phyloP scores from a whole-genome alignment of 2,329 filamentous ascomycete species.

The Penicillium occitanis region DNA sequence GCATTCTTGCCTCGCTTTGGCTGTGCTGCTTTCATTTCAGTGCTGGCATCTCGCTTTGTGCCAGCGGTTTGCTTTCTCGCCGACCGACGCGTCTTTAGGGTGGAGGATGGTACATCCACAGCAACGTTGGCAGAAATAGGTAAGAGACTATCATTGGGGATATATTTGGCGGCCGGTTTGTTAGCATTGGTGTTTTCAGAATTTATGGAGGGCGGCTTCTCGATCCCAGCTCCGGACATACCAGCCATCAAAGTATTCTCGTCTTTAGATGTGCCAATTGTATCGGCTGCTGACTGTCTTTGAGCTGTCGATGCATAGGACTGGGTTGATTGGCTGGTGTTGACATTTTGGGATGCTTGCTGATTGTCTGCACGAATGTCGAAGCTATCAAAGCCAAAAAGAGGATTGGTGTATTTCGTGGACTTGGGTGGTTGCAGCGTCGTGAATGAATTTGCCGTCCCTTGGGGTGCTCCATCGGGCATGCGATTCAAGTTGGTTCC shows the following conservation, averaged over 20 bases:
- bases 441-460: neutral
- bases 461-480: neutral
- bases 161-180: neutral
- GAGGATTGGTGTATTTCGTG: neutral
- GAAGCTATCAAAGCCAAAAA: neutral
- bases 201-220: neutral
- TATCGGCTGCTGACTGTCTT: neutral
- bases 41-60: slow-evolving; percentile 9
- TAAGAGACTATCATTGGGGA: neutral
- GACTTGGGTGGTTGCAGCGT: neutral
- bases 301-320: neutral
- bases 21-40: neutral
- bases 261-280: neutral
- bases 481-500: neutral
- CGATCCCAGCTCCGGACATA: neutral
- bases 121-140: neutral
- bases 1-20: neutral
- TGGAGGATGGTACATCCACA: neutral
- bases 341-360: neutral
- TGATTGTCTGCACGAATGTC: neutral
- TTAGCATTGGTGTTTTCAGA: neutral
- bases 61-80: neutral
- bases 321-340: neutral
- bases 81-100: slow-evolving; percentile 1
- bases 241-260: neutral